Evolutionary conservation across 768 basidiomycete species (phyloP), one percentile per base, ranked within the genome.

Genomic region (Suillus decipiens): DNA sequence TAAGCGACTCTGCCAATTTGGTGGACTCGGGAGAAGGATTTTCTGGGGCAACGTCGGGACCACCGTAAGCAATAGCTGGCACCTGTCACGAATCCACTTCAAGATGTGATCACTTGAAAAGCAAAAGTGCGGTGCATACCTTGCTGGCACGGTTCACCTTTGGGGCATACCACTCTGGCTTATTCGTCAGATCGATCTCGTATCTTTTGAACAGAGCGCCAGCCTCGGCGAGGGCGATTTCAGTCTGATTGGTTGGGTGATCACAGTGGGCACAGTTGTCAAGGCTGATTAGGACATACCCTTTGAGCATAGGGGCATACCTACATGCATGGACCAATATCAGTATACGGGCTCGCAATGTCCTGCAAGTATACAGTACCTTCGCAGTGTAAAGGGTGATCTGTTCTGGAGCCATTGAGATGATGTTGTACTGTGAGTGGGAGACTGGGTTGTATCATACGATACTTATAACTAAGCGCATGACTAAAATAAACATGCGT

Each of bases 141-240:
- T 89, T 89, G 76, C 83, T 83, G 0, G 82, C 86, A 1, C 84
- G 85, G 73, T 90, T 90, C 43, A 90, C 82, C 63, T 85, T 81
- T 0, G 82, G 80, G 0, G 83, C 83, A 69, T 87, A 89, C 88
- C 88, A 89, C 57, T 82, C 84, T 1, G 88, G 88, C 75, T 90
- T 90, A 76, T 87, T 86, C 66, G 62, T 56, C 14, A 90, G 73
- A 66, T 89, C 86, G 54, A 90, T 82, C 65, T 88, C 82, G 64
- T 77, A 87, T 15, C 79, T 72, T 24, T 77, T 84, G 70, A 76
- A 85, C 1, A 79, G 66, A 4, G 82, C 77, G 5, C 80, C 77
- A 2, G 83, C 80, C 66, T 89, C 88, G 14, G 79, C 77, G 28
- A 90, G 80, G 1, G 88, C 86, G n/a, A 90, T 77, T 63, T 88